phyloP scores from a whole-genome alignment of 805 yeast genomes.

The Kuraishia molischiana region DNA sequence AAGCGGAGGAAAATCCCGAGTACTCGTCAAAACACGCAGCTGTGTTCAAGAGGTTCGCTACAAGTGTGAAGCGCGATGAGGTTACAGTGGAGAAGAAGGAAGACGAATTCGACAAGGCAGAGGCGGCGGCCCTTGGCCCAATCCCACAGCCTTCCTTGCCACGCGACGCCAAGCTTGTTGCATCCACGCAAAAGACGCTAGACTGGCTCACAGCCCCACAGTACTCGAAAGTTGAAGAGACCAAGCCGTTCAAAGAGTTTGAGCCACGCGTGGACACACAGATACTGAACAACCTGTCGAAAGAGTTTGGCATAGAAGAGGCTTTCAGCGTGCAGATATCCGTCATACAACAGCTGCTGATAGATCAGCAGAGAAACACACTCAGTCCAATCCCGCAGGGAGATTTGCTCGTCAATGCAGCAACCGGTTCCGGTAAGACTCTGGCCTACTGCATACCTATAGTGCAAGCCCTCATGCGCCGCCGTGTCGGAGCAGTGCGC shows the following conservation, averaged over 20 bases:
- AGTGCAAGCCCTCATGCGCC: conserved; percentile 49
- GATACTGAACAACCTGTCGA: conserved; percentile 35
- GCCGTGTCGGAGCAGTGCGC: conserved; percentile 64
- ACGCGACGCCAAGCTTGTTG: conserved; percentile 30
- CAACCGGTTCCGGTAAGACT: conserved; percentile 96
- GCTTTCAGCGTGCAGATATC: conserved; percentile 77
- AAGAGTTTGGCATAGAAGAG: conserved; percentile 29
- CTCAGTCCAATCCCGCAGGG: conserved; percentile 48
- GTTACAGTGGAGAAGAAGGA: conserved; percentile 6
- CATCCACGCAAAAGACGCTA: conserved; percentile 25
- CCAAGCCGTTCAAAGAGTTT: conserved; percentile 39
- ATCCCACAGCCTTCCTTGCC: conserved; percentile 80
- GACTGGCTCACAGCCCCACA: conserved; percentile 65
- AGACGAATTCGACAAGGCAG: conserved; percentile 12
- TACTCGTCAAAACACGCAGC: conserved; percentile 32
- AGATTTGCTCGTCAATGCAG: conserved; percentile 82
- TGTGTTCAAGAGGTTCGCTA: conserved; percentile 43
- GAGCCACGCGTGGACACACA: conserved; percentile 27
- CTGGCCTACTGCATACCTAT: conserved; percentile 82
- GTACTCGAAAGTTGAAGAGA: conserved; percentile 37
- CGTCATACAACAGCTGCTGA: conserved; percentile 45
- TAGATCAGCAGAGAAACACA: conserved; percentile 28
- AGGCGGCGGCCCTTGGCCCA: conserved; percentile 46
- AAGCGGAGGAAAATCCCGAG: conserved; percentile 2
- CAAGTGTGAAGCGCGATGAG: conserved; percentile 15